Evolutionary conservation across 2,329 filamentous ascomycete genomes (phyloP).

Genomic region (Phialophora tarda): DNA sequence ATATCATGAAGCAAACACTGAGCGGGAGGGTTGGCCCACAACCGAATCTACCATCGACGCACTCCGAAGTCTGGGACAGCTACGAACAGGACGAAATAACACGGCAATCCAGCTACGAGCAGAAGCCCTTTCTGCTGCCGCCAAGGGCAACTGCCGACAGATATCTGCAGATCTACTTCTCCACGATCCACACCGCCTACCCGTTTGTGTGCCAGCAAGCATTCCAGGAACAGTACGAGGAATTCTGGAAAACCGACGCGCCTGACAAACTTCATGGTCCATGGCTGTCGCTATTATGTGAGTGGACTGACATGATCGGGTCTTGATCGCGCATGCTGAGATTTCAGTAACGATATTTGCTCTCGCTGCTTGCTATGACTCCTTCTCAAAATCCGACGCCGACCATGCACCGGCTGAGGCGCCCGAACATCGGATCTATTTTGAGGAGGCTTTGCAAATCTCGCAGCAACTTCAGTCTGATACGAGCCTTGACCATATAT

Average conservation of each 20-base stretch:
- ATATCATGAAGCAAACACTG: slow-evolving; percentile 41
- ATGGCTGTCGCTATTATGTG: slow-evolving; percentile 39
- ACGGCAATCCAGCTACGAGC: too few relatives aligned
- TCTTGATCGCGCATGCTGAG: not conserved
- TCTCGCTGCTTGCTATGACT: slow-evolving; percentile 45
- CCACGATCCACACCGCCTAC: slow-evolving; percentile 47
- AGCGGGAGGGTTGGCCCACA: slow-evolving; percentile 38
- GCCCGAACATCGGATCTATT: slow-evolving; percentile 38
- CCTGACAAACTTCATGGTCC: slow-evolving; percentile 29
- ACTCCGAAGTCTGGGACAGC: slow-evolving; percentile 24
- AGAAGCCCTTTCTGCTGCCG: not conserved
- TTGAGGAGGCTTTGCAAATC: slow-evolving; percentile 40
- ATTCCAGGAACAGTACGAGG: slow-evolving; percentile 37
- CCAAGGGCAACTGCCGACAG: slow-evolving; percentile 30
- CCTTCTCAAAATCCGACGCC: slow-evolving; percentile 32
- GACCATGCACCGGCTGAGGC: not conserved
- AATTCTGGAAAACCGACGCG: slow-evolving; percentile 31
- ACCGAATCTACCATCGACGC: slow-evolving; percentile 28
- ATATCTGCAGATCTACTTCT: slow-evolving; percentile 42
- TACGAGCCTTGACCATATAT: slow-evolving; percentile 39
- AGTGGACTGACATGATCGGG: slow-evolving; percentile 5
- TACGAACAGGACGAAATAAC: slow-evolving; percentile 31
- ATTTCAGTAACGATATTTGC: slow-evolving; percentile 42
- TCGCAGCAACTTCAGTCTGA: slow-evolving; percentile 37
- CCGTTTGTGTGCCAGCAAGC: slow-evolving; percentile 42